Evolutionary conservation across 164 flowering plant genomes (phyloP).

Genomic region (Tinospora cordifolia): DNA sequence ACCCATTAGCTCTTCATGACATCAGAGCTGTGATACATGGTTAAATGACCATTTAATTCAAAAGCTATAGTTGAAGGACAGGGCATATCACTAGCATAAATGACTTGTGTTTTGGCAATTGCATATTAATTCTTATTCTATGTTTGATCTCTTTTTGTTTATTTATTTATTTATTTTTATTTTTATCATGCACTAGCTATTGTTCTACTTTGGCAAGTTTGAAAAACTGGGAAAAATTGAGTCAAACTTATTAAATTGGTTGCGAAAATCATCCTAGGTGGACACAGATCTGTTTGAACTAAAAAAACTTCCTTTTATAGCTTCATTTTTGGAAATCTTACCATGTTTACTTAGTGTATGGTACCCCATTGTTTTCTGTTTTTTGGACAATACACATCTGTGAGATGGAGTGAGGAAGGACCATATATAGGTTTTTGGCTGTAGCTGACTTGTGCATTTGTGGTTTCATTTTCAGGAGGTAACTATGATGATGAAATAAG

Average conservation of each 20-base stretch:
- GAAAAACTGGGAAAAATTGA: not conserved
- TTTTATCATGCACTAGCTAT: not conserved
- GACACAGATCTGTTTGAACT: not conserved
- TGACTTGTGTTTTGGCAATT: not conserved
- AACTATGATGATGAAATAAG: not conserved
- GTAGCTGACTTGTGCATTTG: not conserved
- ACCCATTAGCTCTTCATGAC: too few relatives aligned
- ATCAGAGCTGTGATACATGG: too few relatives aligned
- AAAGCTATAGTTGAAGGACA: too few relatives aligned
- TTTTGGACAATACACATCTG: not conserved
- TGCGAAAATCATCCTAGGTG: not conserved
- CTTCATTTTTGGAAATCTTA: not conserved
- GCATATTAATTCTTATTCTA: not conserved
- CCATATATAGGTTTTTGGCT: not conserved
- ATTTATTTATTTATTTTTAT: too few relatives aligned
- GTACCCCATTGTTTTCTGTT: not conserved
- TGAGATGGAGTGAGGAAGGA: not conserved
- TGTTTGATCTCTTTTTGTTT: not conserved
- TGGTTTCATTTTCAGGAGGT: not conserved
- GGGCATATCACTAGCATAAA: too few relatives aligned
- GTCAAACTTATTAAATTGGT: too few relatives aligned
- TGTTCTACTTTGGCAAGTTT: not conserved
- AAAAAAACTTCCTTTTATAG: not conserved
- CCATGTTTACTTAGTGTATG: not conserved
- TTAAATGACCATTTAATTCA: too few relatives aligned